These are phyloP conservation scores for Dalbergia cochinchinensis DNA, from an alignment of 306 rosid species.

Conservation along the genomic window DNA sequence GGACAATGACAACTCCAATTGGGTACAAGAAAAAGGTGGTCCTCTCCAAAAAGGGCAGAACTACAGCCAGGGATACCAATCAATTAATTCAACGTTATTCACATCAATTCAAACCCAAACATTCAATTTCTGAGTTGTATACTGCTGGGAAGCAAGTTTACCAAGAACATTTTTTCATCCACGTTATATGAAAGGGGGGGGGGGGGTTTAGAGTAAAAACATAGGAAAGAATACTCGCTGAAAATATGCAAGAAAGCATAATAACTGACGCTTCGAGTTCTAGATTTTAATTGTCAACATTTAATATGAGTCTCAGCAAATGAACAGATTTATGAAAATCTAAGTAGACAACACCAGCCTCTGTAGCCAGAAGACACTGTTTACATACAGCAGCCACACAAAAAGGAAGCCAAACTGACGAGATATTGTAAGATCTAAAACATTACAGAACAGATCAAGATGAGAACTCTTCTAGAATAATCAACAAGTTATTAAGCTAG, in stretches of 20 bases:
- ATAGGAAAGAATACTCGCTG: not conserved
- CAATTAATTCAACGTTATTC: slow-evolving; percentile 36
- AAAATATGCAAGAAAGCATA: slow-evolving; percentile 34
- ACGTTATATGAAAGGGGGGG: slow-evolving; percentile 24
- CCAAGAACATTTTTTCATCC: slow-evolving; percentile 8
- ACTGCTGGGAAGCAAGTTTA: slow-evolving; percentile 12
- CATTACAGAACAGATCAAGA: slow-evolving; percentile 2
- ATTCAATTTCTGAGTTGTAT: slow-evolving; percentile 11
- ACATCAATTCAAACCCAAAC: slow-evolving; percentile 22
- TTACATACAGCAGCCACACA: slow-evolving; percentile 1
- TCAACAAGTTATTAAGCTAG: not conserved
- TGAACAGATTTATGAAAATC: slow-evolving; percentile 34
- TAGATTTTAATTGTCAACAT: slow-evolving; percentile 21
- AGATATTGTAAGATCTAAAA: not conserved
- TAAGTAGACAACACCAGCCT: not conserved
- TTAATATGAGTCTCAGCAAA: slow-evolving; percentile 11
- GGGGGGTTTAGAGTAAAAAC: slow-evolving; percentile 35
- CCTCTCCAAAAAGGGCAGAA: slow-evolving; percentile 94
- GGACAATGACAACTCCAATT: slow-evolving; percentile 85
- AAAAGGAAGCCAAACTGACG: slow-evolving; percentile 31
- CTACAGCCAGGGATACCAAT: slow-evolving; percentile 62
- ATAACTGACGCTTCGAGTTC: slow-evolving; percentile 24
- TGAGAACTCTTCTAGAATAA: not conserved
- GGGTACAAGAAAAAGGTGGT: slow-evolving; percentile 96
- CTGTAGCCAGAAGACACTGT: not conserved